phyloP scores from a whole-genome alignment of 345 rosid species.

The Boechera divaricarpa region DNA sequence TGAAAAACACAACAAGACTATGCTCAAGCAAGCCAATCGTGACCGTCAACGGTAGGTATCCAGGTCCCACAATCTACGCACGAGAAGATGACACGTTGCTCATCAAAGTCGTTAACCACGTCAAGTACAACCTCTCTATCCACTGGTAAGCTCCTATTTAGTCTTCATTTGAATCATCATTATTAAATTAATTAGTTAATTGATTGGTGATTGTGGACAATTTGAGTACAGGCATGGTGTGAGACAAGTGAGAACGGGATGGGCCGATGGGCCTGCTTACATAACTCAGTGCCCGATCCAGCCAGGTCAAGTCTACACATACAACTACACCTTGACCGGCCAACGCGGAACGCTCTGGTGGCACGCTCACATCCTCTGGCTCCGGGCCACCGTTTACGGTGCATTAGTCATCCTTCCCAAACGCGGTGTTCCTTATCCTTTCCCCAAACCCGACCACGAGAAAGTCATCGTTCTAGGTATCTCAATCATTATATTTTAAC shows the following conservation, averaged over 20 bases:
- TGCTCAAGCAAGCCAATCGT: slow-evolving; percentile 84
- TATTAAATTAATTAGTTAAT: background rate
- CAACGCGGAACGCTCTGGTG: slow-evolving; percentile 90
- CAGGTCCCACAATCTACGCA: slow-evolving; percentile 87
- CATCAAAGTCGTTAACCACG: slow-evolving; percentile 78
- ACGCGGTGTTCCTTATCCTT: slow-evolving; percentile 86
- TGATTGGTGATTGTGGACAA: background rate
- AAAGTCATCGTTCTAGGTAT: slow-evolving; percentile 64
- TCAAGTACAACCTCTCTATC: slow-evolving; percentile 78
- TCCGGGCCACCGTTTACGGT: slow-evolving; percentile 84
- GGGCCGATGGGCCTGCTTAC: slow-evolving; percentile 98
- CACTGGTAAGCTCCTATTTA: slow-evolving; percentile 69
- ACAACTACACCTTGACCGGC: slow-evolving; percentile 87
- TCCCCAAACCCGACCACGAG: slow-evolving; percentile 82
- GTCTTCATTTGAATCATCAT: background rate
- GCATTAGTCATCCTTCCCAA: slow-evolving; percentile 83
- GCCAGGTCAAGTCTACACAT: slow-evolving; percentile 68
- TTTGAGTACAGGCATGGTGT: slow-evolving; percentile 72
- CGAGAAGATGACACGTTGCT: slow-evolving; percentile 87
- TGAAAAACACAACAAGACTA: slow-evolving; percentile 67
- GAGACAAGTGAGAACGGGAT: slow-evolving; percentile 76
- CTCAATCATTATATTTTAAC: background rate
- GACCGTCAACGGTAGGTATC: slow-evolving; percentile 82
- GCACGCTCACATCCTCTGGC: slow-evolving; percentile 98
- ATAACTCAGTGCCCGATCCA: slow-evolving; percentile 93